Evolutionary conservation across 306 rosid genomes (phyloP), one percentile per base, ranked within the genome.

Genomic region (Sicyos baderoa): DNA sequence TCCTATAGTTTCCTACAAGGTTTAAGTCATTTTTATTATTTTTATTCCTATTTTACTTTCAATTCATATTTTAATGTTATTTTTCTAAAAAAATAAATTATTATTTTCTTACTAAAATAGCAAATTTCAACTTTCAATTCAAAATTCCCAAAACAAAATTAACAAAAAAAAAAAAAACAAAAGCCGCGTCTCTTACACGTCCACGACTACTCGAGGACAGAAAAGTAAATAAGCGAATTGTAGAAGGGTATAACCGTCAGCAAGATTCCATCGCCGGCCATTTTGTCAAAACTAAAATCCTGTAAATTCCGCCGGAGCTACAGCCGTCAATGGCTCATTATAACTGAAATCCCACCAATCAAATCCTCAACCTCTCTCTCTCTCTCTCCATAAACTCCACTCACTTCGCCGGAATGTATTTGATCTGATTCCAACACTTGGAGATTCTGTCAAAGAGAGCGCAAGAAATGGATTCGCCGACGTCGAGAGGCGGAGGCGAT

Each of bases 401-500:
- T 13, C 12, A 65, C 54, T 22, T 65, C 52, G 12, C 54, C 71
- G 71, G 71, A 44, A 65, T 64, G 17, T 47, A 7, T 40, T 40
- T 5, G 45, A 40, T 40, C 9, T 40, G 57, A 67, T 67, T 66
- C 19, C 12, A 32, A 15, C 71, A 22, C 35, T 66, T 48, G 11
- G 6, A 16, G 42, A 64, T 74, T 52, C 45, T 1, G 45, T 7
- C 1, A 0, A 48, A 25, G 69, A 4, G 56, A 40, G 8, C 25
- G 37, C 9, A 7, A 47, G 25, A 10, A 45, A 81, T 66, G 59
- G 68, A 76, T 49, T 44, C 55, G 32, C 51, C 66, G 21, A 25
- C 25, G 59, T 57, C 59, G 21, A 23, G 22, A 11, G 54, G 57
- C 68, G 35, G 23, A 56, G 83, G 67, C 16, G 82, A 86, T 4